Base-by-base conservation (phyloP, 805 yeast genomes). In the Maudiozyma turicensis region DNA sequence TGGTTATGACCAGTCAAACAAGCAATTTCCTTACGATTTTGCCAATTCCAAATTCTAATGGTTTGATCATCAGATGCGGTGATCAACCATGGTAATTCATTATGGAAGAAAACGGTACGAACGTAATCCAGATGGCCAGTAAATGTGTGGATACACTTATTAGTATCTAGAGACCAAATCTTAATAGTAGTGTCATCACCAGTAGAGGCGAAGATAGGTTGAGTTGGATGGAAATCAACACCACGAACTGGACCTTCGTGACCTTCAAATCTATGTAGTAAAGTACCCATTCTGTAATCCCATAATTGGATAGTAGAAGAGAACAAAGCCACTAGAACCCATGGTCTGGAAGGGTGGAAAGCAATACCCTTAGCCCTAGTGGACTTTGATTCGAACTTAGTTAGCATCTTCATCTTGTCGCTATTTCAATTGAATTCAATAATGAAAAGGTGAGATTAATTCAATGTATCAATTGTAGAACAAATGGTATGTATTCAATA, bases 31-130 rank as follows among this genome's bases (percentile, higher is more conserved):
- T 89, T 91, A 59, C 99, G 82, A 67, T 90, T 90, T 73, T 95
- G 99, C 99, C 99, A 93, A 72, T 93, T 95, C 99, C 99, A 93
- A 56, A 93, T 91, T 66, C 99, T 79, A 56, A 95, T 89, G 33
- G 99, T 93, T 71, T 93, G 99, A 73, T 93, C 99, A 69, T 93
- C 99, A 43, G 96, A 87, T 52, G 93, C 82, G 29, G 96, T 84
- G 52, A 93, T 80, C 63, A 93, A 86, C 99, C 99, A 93, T 8
- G 99, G 99, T 65, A 93, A 75, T 66, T 89, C 96, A 59, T 81
- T 84, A 72, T 93, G 99, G 79, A 93, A 93, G 56, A 81, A 86
- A 26, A 88, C 97, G 14, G 95, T 86, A 66, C 99, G 80, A 50
- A 93, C 86, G 67, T 90, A 93, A 71, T 93, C 99, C 70, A 91